Evolutionary conservation across 768 basidiomycete genomes (phyloP).

Genomic region (Termitomyces eurrhizus): DNA sequence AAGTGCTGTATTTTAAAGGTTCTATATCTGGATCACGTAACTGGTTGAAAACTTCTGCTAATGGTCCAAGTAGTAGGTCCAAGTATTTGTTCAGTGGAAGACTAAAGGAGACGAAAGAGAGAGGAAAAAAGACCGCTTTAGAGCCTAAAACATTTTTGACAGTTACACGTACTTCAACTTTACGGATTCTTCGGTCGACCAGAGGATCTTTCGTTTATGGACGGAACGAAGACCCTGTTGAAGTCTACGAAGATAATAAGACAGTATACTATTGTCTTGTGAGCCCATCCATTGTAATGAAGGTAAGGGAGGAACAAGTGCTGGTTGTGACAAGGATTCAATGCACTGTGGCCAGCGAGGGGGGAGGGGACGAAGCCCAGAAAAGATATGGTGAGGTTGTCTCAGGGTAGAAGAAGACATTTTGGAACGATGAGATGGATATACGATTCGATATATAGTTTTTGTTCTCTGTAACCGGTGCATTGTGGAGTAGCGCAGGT

Average conservation of each 20-base stretch:
- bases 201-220: not conserved
- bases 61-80: not conserved
- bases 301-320: not conserved
- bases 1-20: not conserved
- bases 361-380: no score
- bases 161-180: no score
- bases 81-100: not conserved
- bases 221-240: not conserved
- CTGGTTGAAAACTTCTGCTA: not conserved
- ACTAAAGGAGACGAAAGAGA: not conserved
- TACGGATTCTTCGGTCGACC: not conserved
- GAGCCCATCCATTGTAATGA: not conserved
- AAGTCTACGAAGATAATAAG: not conserved
- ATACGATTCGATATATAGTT: no score
- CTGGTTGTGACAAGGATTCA: not conserved
- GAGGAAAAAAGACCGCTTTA: no score
- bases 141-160: no score
- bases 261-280: no score
- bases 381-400: not conserved
- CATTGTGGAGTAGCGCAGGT: no score
- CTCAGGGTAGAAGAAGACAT: not conserved
- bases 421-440: not conserved
- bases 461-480: no score
- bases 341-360: no score
- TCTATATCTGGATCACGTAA: not conserved